Conservation (phyloP, 2,329 filamentous ascomycete species). For the Monosporascus sp. region DNA sequence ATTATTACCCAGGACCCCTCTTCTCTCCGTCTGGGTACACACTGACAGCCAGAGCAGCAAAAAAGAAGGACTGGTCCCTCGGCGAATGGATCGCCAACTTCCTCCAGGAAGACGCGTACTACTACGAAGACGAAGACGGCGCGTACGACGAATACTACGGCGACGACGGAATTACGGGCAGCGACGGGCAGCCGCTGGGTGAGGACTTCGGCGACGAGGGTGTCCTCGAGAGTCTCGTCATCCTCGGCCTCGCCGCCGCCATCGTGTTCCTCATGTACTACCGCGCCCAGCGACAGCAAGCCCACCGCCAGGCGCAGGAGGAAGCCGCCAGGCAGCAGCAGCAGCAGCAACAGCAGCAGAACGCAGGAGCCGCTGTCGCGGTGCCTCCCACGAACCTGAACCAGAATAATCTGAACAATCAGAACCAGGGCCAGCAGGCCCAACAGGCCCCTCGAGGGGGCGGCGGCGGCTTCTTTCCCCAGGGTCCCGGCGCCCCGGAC, state of each 20-base stretch:
- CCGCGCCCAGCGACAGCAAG: slow-evolving; percentile 63
- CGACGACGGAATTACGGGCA: slow-evolving; percentile 51
- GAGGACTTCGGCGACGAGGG: slow-evolving; percentile 70
- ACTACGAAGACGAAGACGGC: slow-evolving; percentile 51
- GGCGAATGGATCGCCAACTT: slow-evolving; percentile 86
- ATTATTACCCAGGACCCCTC: background rate
- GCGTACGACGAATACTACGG: slow-evolving; percentile 50
- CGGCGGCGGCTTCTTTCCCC: slow-evolving; percentile 36
- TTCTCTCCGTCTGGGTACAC: background rate
- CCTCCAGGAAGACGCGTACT: slow-evolving; percentile 61
- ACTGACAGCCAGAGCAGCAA: slow-evolving; percentile 42
- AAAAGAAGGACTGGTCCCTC: slow-evolving; percentile 69
- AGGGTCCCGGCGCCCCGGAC: slow-evolving; percentile 55
- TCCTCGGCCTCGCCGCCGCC: slow-evolving; percentile 69
- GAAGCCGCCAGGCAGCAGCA: slow-evolving; percentile 16
- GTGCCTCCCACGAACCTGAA: slow-evolving; percentile 6
- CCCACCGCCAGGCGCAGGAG: slow-evolving; percentile 33
- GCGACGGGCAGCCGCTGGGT: slow-evolving; percentile 47
- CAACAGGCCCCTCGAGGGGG: slow-evolving; percentile 7
- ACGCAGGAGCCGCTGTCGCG: slow-evolving; percentile 10
- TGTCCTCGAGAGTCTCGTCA: slow-evolving; percentile 76
- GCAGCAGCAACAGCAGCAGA: slow-evolving; percentile 8
- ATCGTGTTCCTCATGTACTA: slow-evolving; percentile 79
- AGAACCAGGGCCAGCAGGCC: slow-evolving; percentile 2
- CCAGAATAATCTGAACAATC: slow-evolving; percentile 2